phyloP scores from a whole-genome alignment of 139 green algal genomes.

The Chlorella sp. region DNA sequence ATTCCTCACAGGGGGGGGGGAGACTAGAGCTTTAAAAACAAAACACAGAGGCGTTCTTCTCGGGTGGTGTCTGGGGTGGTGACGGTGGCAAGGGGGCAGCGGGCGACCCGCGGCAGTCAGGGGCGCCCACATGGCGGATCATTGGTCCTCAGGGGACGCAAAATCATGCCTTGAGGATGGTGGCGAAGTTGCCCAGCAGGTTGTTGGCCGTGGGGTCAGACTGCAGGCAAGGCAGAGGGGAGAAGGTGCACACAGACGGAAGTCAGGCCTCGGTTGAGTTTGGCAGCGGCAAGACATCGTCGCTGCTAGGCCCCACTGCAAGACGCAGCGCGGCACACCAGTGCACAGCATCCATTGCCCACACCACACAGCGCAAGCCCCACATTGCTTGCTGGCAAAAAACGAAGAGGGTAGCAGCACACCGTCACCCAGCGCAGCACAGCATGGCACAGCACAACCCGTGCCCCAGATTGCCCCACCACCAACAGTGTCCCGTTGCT shows the following conservation, averaged over 20 bases:
- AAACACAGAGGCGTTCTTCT: slow-evolving; percentile 8
- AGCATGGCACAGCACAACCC: too few species aligned
- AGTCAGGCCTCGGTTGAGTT: not conserved
- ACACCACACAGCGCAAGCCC: too few species aligned
- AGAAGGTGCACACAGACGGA: not conserved
- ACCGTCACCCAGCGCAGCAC: too few species aligned
- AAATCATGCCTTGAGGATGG: slow-evolving; percentile 20
- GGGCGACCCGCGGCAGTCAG: not conserved
- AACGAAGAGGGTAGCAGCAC: too few species aligned
- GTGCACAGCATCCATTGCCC: not conserved
- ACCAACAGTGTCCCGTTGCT: not conserved
- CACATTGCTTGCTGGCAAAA: too few species aligned
- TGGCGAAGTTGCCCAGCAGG: slow-evolving; percentile 91
- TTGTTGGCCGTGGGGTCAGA: slow-evolving; percentile 89
- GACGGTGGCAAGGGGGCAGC: not conserved
- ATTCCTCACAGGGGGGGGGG: not conserved
- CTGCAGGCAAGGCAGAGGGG: slow-evolving; percentile 71
- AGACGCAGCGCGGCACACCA: too few species aligned
- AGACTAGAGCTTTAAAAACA: not conserved
- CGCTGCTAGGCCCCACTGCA: not conserved
- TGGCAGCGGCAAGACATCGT: too few species aligned
- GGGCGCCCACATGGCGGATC: not conserved
- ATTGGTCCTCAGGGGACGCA: not conserved
- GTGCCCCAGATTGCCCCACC: too few species aligned
- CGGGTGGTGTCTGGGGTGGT: not conserved